Percentiles rank a stretch among this genome's conserved stretches.
These are phyloP conservation scores for Pleurotus giganteus DNA, from an alignment of 768 basidiomycete genomes.

Conservation along the genomic window DNA sequence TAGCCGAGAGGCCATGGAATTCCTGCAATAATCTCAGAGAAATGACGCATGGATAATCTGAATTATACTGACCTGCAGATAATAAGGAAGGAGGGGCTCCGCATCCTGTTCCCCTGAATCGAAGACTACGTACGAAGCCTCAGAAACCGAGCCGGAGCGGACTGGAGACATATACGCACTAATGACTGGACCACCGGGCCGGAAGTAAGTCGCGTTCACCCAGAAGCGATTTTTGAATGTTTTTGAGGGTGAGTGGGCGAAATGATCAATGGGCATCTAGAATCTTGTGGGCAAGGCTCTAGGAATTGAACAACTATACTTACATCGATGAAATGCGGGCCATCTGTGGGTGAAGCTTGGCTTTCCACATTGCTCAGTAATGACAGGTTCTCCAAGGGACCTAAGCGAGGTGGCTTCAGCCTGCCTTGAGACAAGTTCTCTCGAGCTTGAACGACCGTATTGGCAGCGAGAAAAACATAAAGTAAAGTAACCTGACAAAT, in stretches of 20 bases:
- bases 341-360: not conserved
- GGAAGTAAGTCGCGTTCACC: slow-evolving; percentile 47
- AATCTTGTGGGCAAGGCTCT: not conserved
- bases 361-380: not conserved
- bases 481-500: not conserved
- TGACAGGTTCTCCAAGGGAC: not conserved
- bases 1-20: slow-evolving; percentile 46
- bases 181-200: slow-evolving; percentile 46
- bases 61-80: slow-evolving; percentile 35
- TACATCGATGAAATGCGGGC: not conserved
- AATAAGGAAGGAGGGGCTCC: slow-evolving; percentile 45
- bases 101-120: slow-evolving; percentile 52
- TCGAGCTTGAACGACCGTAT: not conserved
- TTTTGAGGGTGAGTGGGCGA: slow-evolving; percentile 24
- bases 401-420: not conserved
- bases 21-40: slow-evolving; percentile 25
- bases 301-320: not conserved
- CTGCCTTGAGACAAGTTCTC: not conserved
- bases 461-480: not conserved
- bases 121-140: slow-evolving; percentile 32
- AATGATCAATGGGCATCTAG: slow-evolving; percentile 49
- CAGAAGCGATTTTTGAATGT: slow-evolving; percentile 48
- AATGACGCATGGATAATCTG: not conserved
- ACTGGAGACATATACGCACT: slow-evolving; percentile 22
- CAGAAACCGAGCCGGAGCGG: not conserved